phyloP scores from a whole-genome alignment of 331 rosid species.

The Pyrus hybrid region DNA sequence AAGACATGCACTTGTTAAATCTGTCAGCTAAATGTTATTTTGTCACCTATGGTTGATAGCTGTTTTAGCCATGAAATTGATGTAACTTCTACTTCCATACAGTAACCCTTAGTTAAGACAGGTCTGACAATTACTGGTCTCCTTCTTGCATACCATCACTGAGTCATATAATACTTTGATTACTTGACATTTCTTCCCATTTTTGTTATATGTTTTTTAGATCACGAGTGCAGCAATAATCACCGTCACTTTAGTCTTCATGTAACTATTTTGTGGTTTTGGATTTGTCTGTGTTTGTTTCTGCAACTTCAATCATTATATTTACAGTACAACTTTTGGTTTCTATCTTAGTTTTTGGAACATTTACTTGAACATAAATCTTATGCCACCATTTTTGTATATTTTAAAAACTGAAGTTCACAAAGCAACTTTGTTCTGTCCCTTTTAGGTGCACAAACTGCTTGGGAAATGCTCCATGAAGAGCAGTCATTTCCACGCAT shows the following conservation, averaged over 20 bases:
- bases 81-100: neutral
- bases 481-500: constrained; percentile 49
- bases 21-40: neutral
- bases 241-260: neutral
- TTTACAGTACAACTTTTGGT: neutral
- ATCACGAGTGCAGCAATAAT: neutral
- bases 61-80: neutral
- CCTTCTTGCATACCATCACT: neutral
- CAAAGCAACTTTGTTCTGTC: neutral
- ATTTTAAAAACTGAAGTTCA: neutral
- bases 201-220: neutral
- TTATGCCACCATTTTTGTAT: neutral
- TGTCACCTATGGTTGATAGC: neutral
- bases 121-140: neutral
- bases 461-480: constrained; percentile 87
- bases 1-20: neutral
- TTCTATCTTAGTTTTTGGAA: neutral
- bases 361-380: neutral
- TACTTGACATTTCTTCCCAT: neutral
- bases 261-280: neutral
- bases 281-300: neutral
- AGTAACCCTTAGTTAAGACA: neutral
- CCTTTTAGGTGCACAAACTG: constrained; percentile 67
- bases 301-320: neutral
- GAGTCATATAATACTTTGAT: neutral